Conservation (phyloP, 2,329 filamentous ascomycete species). For the Didymosphaeria variabile region DNA sequence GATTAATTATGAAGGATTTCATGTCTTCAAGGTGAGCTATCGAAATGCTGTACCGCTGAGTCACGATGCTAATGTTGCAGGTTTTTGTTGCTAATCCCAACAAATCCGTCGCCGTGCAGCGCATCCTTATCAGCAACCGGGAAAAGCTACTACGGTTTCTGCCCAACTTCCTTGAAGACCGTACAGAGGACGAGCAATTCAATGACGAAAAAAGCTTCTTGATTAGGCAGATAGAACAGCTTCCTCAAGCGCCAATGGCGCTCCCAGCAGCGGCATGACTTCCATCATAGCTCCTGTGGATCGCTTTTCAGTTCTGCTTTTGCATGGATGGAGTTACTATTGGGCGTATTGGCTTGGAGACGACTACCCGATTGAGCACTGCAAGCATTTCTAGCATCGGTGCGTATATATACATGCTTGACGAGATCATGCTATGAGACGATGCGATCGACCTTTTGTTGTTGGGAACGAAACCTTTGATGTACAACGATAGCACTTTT, state of each 20-base stretch:
- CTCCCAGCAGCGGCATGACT: constrained; percentile 31
- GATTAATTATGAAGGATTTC: constrained; percentile 99
- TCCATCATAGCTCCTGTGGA: not conserved
- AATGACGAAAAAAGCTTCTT: constrained; percentile 97
- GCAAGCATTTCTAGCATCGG: not conserved
- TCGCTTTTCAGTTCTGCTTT: not conserved
- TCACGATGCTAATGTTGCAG: constrained; percentile 47
- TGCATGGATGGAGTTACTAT: constrained; percentile 10
- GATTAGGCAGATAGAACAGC: constrained; percentile 83
- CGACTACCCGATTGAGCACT: constrained; percentile 6
- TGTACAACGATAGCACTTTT: not conserved
- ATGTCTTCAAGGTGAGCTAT: constrained; percentile 83
- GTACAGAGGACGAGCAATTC: constrained; percentile 97
- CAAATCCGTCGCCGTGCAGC: constrained; percentile 95
- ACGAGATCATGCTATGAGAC: constrained; percentile 7
- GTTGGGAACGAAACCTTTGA: not conserved
- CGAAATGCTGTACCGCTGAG: not conserved
- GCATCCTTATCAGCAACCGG: constrained; percentile 95
- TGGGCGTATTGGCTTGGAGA: constrained; percentile 6
- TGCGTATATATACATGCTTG: constrained; percentile 4
- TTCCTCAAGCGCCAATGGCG: constrained; percentile 45
- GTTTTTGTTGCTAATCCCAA: constrained; percentile 99
- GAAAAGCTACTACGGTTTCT: constrained; percentile 90
- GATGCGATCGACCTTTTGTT: not conserved
- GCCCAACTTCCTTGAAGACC: constrained; percentile 89